A percentile compares a stretch with the other conserved stretches of the same genome.
These are phyloP conservation scores for Suillus brevipes DNA, from an alignment of 768 basidiomycete species.

Conservation along the genomic window DNA sequence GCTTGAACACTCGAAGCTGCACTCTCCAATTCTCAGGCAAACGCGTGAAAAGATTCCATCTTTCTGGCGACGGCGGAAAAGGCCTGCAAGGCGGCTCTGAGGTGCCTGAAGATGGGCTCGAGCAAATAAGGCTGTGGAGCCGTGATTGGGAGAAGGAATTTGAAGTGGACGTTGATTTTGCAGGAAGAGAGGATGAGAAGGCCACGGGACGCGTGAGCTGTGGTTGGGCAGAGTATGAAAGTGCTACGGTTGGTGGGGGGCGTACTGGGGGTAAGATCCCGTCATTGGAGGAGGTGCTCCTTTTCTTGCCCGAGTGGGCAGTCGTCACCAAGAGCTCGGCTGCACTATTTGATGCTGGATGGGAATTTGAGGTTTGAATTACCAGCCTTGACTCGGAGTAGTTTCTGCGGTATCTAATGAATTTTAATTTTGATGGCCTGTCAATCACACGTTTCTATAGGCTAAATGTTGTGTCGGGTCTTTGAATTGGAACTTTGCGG, in stretches of 20 bases:
- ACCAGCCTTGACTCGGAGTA: not conserved
- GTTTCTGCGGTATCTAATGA: not conserved
- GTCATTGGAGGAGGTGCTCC: constrained; percentile 64
- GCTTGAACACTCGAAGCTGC: constrained; percentile 65
- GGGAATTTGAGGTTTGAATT: constrained; percentile 6
- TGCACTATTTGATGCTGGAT: constrained; percentile 57
- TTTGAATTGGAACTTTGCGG: too few species aligned
- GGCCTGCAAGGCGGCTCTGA: constrained; percentile 45
- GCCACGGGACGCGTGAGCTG: constrained; percentile 53
- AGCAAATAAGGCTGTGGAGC: constrained; percentile 56
- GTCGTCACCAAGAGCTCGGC: constrained; percentile 55
- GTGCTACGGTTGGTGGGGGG: constrained; percentile 50
- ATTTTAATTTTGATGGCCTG: not conserved
- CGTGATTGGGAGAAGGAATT: constrained; percentile 57
- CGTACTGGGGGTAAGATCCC: constrained; percentile 51
- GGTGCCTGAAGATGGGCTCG: constrained; percentile 36
- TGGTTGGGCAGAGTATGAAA: constrained; percentile 69
- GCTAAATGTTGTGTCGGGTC: not conserved
- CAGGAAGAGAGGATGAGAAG: constrained; percentile 20
- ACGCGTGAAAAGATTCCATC: constrained; percentile 43
- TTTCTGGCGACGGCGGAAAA: constrained; percentile 36
- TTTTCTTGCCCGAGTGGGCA: constrained; percentile 68
- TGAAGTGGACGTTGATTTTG: constrained; percentile 54
- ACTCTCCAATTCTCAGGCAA: constrained; percentile 54
- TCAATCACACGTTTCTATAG: not conserved